These are phyloP conservation scores for Aspergillus ruber DNA, from an alignment of 2,329 filamentous ascomycete species.

Conservation along the genomic window DNA sequence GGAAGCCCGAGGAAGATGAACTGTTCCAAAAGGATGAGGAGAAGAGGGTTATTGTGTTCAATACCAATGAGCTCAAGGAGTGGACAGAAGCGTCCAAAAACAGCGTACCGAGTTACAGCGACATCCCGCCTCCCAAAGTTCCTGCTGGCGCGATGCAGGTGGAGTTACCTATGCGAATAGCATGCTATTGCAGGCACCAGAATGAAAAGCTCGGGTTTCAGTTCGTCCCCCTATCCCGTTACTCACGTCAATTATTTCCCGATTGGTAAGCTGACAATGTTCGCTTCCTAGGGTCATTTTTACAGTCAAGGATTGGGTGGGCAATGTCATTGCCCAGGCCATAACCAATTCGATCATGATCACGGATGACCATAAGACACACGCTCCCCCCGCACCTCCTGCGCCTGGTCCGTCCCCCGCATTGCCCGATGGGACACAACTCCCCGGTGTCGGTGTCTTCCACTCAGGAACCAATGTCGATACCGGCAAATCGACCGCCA, in stretches of 20 bases:
- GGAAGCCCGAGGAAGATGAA: slow-evolving; percentile 88
- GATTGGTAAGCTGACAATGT: slow-evolving; percentile 14
- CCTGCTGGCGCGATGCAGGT: slow-evolving; percentile 64
- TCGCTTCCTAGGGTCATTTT: slow-evolving; percentile 64
- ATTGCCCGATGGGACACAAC: slow-evolving; percentile 32
- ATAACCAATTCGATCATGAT: slow-evolving; percentile 90
- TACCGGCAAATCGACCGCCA: slow-evolving; percentile 22
- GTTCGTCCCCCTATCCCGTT: slow-evolving; percentile 24
- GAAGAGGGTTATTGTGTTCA: slow-evolving; percentile 82
- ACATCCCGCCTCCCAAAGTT: slow-evolving; percentile 20
- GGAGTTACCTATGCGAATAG: slow-evolving; percentile 87
- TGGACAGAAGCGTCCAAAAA: slow-evolving; percentile 62
- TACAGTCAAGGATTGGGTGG: slow-evolving; percentile 77
- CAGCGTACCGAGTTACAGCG: slow-evolving; percentile 41
- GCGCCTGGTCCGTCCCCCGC: slow-evolving; percentile 28
- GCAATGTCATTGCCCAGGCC: slow-evolving; percentile 72
- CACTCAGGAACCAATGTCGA: slow-evolving; percentile 27
- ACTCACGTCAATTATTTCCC: background rate
- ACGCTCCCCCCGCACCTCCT: slow-evolving; percentile 42
- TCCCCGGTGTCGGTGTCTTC: slow-evolving; percentile 41
- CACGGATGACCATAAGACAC: slow-evolving; percentile 95
- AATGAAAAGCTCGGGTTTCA: slow-evolving; percentile 86
- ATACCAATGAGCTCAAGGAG: slow-evolving; percentile 78
- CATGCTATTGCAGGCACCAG: slow-evolving; percentile 94
- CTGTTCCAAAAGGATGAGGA: slow-evolving; percentile 75